Percentiles rank a stretch among this genome's conserved stretches.
phyloP scores from a whole-genome alignment of 1,139 yeast species.

The Suhomyces wounanorum region DNA sequence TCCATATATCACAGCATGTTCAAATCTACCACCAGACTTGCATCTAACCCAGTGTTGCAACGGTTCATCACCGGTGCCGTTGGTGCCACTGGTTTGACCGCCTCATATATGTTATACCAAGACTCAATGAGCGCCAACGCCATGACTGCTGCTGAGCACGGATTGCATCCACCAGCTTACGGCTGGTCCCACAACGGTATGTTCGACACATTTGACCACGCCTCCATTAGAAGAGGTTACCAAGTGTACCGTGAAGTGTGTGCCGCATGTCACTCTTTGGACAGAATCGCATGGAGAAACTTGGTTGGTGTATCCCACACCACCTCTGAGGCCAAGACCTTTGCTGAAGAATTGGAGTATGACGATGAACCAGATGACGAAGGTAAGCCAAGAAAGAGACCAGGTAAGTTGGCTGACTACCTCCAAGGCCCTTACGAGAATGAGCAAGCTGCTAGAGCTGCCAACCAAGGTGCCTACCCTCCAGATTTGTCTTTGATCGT shows the following conservation, averaged over 20 bases:
- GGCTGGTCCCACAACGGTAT: constrained; percentile 95
- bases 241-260: constrained; percentile 99
- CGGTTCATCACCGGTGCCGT: constrained; percentile 64
- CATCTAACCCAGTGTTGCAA: constrained; percentile 43
- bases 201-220: constrained; percentile 92
- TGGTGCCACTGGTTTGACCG: constrained; percentile 68
- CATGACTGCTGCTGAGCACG: constrained; percentile 99
- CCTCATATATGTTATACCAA: constrained; percentile 75
- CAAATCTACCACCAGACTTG: constrained; percentile 14
- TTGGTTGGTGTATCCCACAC: constrained; percentile 97
- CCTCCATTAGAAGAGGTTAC: constrained; percentile 97
- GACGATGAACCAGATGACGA: constrained; percentile 99
- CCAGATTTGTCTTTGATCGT: constrained; percentile 97
- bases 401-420: constrained; percentile 96
- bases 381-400: constrained; percentile 97
- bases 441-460: constrained; percentile 99
- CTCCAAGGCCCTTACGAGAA: constrained; percentile 94
- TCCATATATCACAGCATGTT: constrained; percentile 12
- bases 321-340: constrained; percentile 83
- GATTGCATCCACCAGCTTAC: constrained; percentile 91
- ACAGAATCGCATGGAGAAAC: constrained; percentile 98
- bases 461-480: constrained; percentile 98
- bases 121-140: constrained; percentile 87
- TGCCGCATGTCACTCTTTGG: constrained; percentile 97
- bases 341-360: constrained; percentile 96